Base-by-base conservation (phyloP, 805 yeast species). In the Kodamaea laetipori region DNA sequence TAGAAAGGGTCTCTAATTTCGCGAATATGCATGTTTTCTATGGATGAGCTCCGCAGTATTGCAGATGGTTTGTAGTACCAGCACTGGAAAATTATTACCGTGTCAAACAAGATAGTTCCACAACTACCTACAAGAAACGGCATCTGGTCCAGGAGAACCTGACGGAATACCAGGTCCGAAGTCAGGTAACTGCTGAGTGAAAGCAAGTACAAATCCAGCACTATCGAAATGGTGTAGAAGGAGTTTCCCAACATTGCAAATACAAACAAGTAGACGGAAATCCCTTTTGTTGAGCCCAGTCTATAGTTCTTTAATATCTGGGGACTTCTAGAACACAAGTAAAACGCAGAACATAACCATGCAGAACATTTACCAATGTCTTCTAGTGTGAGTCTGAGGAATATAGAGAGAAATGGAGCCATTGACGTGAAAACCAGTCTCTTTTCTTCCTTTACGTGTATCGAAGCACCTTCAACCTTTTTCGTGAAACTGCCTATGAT, bases 41-140 rank as follows among this genome's bases (percentile, higher is more conserved):
- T 12, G 10, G 38, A 35, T 4, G 38, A 17, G 27, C 8, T 35
- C 6, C 38, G 17, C 38, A 35, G 38, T 6, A 19, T 16, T 3
- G 27, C 3, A 23, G 16, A 2, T 21, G 27, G 3, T 10, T 23
- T 21, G 40, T 58, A 57, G 24, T 47, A 43, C 66, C 64, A 60
- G 45, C 56, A 64, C 51, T 70, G 75, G 36, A 59, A 50, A 26
- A 70, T 50, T 19, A 70, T 60, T 12, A 63, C 49, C 15, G 48
- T 39, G 49, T 69, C 75, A 19, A 54, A 56, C 13, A 51, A 7
- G 6, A 59, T 56, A 0, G 66, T 61, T 6, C 64, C 64, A 1
- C 55, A 77, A 51, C 94, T 82, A 1, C 97, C 97, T 18, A 89
- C 56, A 24, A 92, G 72, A 57, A 83, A 90, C 0, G 97, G 96